Conservation (phyloP, 352 stramenopile species). For the Aphanomyces cochlioides region DNA sequence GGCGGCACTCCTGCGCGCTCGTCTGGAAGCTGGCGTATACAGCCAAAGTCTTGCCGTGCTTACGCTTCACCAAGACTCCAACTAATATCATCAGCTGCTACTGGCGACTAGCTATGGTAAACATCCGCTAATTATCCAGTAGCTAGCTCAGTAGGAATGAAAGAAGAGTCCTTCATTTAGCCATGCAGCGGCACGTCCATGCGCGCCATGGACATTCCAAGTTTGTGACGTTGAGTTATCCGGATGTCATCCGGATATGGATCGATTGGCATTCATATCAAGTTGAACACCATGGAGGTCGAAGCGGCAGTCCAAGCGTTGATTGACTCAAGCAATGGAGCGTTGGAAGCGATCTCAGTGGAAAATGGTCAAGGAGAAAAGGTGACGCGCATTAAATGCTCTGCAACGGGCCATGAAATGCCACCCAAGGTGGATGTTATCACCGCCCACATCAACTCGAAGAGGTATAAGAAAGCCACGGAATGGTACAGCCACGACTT, state of each 20-base stretch:
- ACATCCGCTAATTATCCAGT: no score
- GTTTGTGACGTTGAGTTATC: not conserved
- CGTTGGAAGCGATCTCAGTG: constrained; percentile 20
- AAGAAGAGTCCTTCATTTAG: not conserved
- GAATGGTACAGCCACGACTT: constrained; percentile 89
- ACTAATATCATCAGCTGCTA: not conserved
- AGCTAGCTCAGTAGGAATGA: no score
- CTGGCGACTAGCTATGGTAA: no score
- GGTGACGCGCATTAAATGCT: constrained; percentile 58
- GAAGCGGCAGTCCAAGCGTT: constrained; percentile 20
- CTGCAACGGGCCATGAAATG: constrained; percentile 78
- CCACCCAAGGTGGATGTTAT: constrained; percentile 56
- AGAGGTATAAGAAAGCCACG: constrained; percentile 76
- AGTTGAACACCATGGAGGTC: constrained; percentile 11
- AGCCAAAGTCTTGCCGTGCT: constrained; percentile 28
- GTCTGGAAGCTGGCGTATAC: constrained; percentile 21
- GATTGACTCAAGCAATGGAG: constrained; percentile 14
- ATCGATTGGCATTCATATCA: constrained; percentile 24
- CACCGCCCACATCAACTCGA: constrained; percentile 60
- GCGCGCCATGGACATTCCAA: not conserved
- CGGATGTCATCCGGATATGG: constrained; percentile 25
- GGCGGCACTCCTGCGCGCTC: constrained; percentile 13
- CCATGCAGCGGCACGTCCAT: constrained; percentile 17
- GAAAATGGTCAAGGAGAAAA: constrained; percentile 30
- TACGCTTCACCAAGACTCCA: constrained; percentile 22